phyloP scores from a whole-genome alignment of 441 rosid species.

The Viola pubescens region DNA sequence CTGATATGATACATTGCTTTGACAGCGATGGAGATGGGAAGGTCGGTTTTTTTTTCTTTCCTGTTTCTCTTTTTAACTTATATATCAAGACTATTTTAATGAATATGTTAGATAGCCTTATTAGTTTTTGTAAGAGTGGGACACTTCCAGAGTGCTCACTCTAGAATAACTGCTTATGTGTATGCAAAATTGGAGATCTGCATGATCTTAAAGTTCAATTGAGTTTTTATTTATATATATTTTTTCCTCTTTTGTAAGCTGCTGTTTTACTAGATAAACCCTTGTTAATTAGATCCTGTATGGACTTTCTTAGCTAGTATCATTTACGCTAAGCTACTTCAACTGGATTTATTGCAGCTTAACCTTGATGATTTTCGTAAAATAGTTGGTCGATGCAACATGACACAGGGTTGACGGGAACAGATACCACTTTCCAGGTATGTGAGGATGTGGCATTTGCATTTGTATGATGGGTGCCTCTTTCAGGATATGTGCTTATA shows the following conservation, averaged over 20 bases:
- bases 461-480: background rate
- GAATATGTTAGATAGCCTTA: too few relatives aligned
- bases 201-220: too few relatives aligned
- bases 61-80: background rate
- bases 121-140: too few relatives aligned
- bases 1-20: conserved; percentile 69
- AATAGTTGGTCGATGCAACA: conserved; percentile 34
- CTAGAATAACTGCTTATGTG: too few relatives aligned
- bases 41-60: conserved; percentile 31
- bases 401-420: conserved; percentile 13
- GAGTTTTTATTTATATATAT: background rate
- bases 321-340: too few relatives aligned
- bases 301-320: too few relatives aligned
- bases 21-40: conserved; percentile 57
- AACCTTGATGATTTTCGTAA: conserved; percentile 59
- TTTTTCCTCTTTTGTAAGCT: background rate
- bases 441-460: background rate
- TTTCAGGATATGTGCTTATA: background rate
- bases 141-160: too few relatives aligned
- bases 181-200: too few relatives aligned
- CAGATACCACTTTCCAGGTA: background rate
- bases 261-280: background rate
- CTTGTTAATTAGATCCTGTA: too few relatives aligned
- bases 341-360: conserved; percentile 39
- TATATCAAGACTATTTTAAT: too few relatives aligned